A percentile compares a stretch with the other conserved stretches of the same genome.
These are phyloP conservation scores for Plicaturopsis crispa DNA, from an alignment of 768 basidiomycete genomes.

Conservation along the genomic window DNA sequence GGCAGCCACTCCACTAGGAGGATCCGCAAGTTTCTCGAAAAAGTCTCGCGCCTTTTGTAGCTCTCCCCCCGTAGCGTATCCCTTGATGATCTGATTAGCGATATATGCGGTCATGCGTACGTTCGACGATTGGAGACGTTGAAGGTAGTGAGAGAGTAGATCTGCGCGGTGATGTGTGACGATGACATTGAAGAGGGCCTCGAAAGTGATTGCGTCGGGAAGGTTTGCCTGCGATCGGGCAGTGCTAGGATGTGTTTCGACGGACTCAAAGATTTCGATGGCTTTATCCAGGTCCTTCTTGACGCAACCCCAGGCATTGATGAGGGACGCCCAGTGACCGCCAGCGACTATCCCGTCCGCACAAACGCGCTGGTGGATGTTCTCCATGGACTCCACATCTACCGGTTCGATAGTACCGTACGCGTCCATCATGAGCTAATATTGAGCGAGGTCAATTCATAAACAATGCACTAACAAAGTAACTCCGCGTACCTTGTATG, in stretches of 20 bases:
- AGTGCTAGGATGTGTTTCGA: conserved; percentile 46
- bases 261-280: conserved; percentile 68
- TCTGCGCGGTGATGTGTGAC: conserved; percentile 74
- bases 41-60: conserved; percentile 65
- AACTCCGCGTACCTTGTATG: conserved; percentile 88
- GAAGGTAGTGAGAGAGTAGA: conserved; percentile 61
- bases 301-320: conserved; percentile 84
- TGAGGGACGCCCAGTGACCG: conserved; percentile 75
- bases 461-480: no score
- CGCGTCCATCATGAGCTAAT: conserved; percentile 78
- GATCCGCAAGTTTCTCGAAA: conserved; percentile 78
- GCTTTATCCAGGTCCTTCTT: conserved; percentile 73
- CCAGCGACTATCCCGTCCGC: conserved; percentile 39
- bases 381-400: conserved; percentile 64
- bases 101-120: conserved; percentile 95
- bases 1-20: conserved; percentile 79
- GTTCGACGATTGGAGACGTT: conserved; percentile 49
- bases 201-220: conserved; percentile 82
- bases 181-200: conserved; percentile 83
- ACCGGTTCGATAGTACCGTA: conserved; percentile 84
- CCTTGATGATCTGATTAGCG: conserved; percentile 33
- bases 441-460: conserved; percentile 6
- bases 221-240: conserved; percentile 21
- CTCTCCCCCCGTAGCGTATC: conserved; percentile 58
- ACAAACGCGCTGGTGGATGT: conserved; percentile 55